Base-by-base conservation (phyloP, 2,329 filamentous ascomycete species). In the Balansia obtecta region DNA sequence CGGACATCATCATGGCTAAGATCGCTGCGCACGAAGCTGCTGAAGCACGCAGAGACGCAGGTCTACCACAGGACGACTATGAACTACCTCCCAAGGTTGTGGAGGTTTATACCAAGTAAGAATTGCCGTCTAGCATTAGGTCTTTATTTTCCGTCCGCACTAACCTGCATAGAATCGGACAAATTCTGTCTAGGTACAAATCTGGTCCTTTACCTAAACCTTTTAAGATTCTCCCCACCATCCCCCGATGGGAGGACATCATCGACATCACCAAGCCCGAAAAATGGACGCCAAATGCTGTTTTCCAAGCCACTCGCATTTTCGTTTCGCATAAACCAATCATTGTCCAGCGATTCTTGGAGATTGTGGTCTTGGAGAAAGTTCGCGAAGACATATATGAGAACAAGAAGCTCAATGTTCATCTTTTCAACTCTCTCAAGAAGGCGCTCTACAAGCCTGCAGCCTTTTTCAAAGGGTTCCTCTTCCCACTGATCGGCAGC, bases 141-240 rank as follows among this genome's bases (percentile, higher is more conserved):
- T 11, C 6, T 6, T 32, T 7, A 6, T 7, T 37, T 37, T 42
- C 15, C 7, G n/a, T 22, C 16, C 16, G 2, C 39, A 41, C 57
- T 62, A 54, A 61, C 45, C 20, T 7, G 15, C 7, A 15, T 39
- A 88, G 83, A 71, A 83, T 95, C 58, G 91, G 90, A 53, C 75
- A 90, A 57, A 85, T 97, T 53, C 77, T 98, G 52, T 89, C 88
- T 27, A 82, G 91, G 56, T 97, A 95, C 73, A 95, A 95, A 69
- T 91, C 86, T 13, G 93, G 93, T n/a, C 91, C 91, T 57, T 77
- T 98, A 33, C 93, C 93, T 18, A 98, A 98, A 68, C 91, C 91
- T 0, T 95, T 98, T 76, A 97, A 97, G 69, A 89, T 97, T 56
- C 77, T 98, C 9, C 93, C 93, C 2, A 90, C 89, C 0, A 80